Evolutionary conservation across 306 rosid species (phyloP), one percentile per base, ranked within the genome.

Genomic region (Gynostemma pentaphyllum): DNA sequence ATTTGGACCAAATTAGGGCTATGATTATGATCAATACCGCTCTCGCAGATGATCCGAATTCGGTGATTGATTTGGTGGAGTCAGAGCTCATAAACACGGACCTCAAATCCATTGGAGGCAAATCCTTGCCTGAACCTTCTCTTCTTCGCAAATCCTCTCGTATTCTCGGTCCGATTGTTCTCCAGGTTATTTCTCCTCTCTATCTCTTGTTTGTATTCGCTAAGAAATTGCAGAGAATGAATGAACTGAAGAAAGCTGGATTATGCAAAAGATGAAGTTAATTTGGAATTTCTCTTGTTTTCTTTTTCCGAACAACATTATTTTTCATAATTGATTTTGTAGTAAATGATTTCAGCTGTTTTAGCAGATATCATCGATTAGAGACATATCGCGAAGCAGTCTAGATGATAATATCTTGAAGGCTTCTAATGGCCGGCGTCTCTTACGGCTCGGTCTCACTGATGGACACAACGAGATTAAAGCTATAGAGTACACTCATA

Each of bases 401-500:
- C 60, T 86, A 24, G 86, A 79, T 21, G 85, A 69, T n/a, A n/a
- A n/a, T 36, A 59, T 85, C 57, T 66, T 81, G 18, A 64, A 59
- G 62, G 73, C 49, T 72, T 79, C 89, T 4, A 76, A 71, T 8
- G 75, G 52, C 46, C 74, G 72, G 57, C 80, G 97, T 30, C 88
- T 92, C 69, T 76, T 88, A 49, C 78, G 82, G 62, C 68, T 88
- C 67, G 62, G 72, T 50, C 87, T 92, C 41, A 88, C 94, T 0
- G 90, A 92, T 83, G 95, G 99, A 41, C 74, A 84, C 60, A 36
- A 76, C n/a, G 95, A 86, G 73, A 80, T 88, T 45, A 80, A 88
- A 62, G 94, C 89, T 44, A 53, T 88, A 50, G 94, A 92, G 80
- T 88, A 74, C 59, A 65, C 82, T 37, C 82, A 82, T 67, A 63